Evolutionary conservation across 768 basidiomycete genomes (phyloP), one percentile per base, ranked within the genome.

Genomic region (Saitozyma podzolica): DNA sequence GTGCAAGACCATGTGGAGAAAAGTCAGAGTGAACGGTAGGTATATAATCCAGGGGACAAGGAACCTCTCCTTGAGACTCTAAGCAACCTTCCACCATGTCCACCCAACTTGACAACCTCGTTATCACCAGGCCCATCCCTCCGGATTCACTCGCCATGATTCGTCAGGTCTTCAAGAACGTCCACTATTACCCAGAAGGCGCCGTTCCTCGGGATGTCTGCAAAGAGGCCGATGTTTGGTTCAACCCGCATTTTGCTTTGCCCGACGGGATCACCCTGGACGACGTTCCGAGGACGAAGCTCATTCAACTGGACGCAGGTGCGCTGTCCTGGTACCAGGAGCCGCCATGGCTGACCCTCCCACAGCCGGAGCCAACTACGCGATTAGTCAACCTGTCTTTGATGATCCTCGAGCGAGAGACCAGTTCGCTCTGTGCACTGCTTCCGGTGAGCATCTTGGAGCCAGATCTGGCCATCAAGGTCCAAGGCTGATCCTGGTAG

Each of bases 231-330:
- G 67, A 78, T 41, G 66, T 72, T 14, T 71, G 69, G 61, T 76
- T 68, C 48, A 29, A 60, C 14, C 64, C 54, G 16, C 62, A 47
- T 8, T 11, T 41, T 8, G 70, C 72, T n/a, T 16, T 74, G 14
- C 74, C 72, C 7, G 57, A 64, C 39, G 48, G 59, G 17, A 40
- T 73, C 16, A 60, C 54, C 14, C 48, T 64, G 17, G 61, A 64
- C n/a, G 54, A 72, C 40, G 40, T 74, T 11, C 65, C 67, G 10
- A 67, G 66, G 50, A 43, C 66, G 13, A 69, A 63, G 55, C 49
- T 70, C 17, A 37, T 78, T 3, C 76, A 78, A 56, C 40, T 78
- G 42, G 62, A 56, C 19, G 60, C 59, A 45, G 73, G 64, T 75
- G 56, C 50, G 68, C 66, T 29, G 61, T 57, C 57, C 37, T 40